Conservation (phyloP, 108 stramenopile species). For the Seminavis robusta region DNA sequence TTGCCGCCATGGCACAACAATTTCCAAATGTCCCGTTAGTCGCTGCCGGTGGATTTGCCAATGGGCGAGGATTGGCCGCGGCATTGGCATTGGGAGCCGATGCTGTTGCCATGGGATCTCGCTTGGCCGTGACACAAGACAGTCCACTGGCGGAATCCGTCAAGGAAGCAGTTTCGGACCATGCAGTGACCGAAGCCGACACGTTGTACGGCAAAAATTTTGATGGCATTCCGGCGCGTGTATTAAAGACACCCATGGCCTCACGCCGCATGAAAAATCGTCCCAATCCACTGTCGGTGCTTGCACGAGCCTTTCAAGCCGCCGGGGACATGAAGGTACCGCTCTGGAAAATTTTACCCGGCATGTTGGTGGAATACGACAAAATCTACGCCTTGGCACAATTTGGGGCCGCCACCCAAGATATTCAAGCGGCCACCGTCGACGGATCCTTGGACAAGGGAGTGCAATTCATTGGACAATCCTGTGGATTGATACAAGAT, state of each 20-base stretch:
- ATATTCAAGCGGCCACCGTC: constrained; percentile 69
- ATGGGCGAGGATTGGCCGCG: constrained; percentile 76
- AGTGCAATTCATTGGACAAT: constrained; percentile 87
- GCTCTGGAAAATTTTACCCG: constrained; percentile 81
- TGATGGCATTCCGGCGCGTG: constrained; percentile 85
- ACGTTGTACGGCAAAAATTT: constrained; percentile 86
- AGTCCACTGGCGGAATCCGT: constrained; percentile 59
- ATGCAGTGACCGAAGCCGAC: constrained; percentile 44
- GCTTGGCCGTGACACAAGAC: constrained; percentile 78
- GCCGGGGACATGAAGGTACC: constrained; percentile 67
- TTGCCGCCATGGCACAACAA: constrained; percentile 60
- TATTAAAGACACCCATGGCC: constrained; percentile 62
- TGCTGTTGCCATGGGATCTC: constrained; percentile 86
- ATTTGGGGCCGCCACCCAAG: constrained; percentile 85
- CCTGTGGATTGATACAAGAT: constrained; percentile 77
- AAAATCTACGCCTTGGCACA: constrained; percentile 83
- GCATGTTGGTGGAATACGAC: constrained; percentile 67
- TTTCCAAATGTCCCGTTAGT: constrained; percentile 83
- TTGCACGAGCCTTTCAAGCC: constrained; percentile 70
- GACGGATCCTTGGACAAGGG: constrained; percentile 70
- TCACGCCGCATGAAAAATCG: constrained; percentile 41
- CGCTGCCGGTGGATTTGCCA: constrained; percentile 92
- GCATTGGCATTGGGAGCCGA: constrained; percentile 85
- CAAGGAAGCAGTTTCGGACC: constrained; percentile 60
- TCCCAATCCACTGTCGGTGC: constrained; percentile 46